phyloP scores from a whole-genome alignment of 495 filamentous ascomycete genomes.

The Neurospora sp. region DNA sequence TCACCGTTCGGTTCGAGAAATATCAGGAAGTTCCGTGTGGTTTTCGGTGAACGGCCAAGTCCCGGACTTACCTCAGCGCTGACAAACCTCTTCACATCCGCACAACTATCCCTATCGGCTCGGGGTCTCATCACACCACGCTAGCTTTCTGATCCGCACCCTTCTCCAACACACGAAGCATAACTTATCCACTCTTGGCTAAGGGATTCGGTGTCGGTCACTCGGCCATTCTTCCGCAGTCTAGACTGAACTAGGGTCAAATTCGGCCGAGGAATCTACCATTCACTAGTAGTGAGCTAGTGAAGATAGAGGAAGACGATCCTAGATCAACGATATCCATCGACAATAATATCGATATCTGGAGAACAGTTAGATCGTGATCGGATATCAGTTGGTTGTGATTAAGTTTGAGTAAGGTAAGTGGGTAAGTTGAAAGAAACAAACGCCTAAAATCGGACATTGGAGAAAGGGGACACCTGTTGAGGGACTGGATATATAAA shows the following conservation, averaged over 20 bases:
- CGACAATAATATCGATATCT: not conserved
- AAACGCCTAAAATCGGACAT: not conserved
- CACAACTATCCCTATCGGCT: not conserved
- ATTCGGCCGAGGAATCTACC: not conserved
- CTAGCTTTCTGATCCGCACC: not conserved
- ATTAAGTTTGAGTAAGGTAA: not conserved
- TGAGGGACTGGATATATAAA: not conserved
- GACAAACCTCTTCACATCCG: not conserved
- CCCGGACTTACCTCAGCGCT: not conserved
- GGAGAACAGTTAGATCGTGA: not conserved
- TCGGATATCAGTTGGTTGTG: not conserved
- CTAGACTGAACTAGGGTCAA: not conserved
- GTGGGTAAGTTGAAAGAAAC: not conserved
- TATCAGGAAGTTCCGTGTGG: not conserved
- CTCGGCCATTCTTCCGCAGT: not conserved
- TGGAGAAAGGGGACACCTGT: not conserved
- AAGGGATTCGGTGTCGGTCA: not conserved
- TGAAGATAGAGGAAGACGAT: not conserved
- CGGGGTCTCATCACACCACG: not conserved
- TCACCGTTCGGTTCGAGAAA: not conserved
- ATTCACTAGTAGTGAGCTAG: not conserved
- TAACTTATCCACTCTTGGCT: not conserved
- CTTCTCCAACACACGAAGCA: not conserved
- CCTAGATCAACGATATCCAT: not conserved
- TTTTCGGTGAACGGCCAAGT: not conserved